Evolutionary conservation across 768 basidiomycete genomes (phyloP).

Genomic region (Lactarius sanguifluus): DNA sequence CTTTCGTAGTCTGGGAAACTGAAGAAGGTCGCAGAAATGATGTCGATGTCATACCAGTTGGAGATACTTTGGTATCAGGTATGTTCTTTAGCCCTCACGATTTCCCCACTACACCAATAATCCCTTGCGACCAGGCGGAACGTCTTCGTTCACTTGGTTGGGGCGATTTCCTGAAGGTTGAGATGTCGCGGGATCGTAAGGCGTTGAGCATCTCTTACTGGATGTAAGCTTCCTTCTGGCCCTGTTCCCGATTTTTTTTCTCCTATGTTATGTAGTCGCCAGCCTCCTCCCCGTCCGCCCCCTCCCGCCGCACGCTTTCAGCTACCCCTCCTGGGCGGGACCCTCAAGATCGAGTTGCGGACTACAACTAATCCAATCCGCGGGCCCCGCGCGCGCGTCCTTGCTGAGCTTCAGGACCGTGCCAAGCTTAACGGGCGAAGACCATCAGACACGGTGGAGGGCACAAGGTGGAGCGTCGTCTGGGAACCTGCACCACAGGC

Average conservation of each 20-base stretch:
- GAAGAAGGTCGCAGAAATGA: slow-evolving; percentile 59
- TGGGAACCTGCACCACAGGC: slow-evolving; percentile 78
- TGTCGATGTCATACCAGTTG: slow-evolving; percentile 89
- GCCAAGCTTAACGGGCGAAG: slow-evolving; percentile 53
- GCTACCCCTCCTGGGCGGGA: slow-evolving; percentile 67
- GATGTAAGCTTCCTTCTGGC: slow-evolving; percentile 51
- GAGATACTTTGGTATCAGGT: slow-evolving; percentile 84
- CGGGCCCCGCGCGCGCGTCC: slow-evolving; percentile 51
- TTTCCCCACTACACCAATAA: neutral
- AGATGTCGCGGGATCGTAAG: slow-evolving; percentile 67
- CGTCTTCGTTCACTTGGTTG: slow-evolving; percentile 85
- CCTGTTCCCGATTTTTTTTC: slow-evolving; percentile 11
- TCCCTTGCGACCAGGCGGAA: slow-evolving; percentile 47
- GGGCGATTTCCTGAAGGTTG: slow-evolving; percentile 71
- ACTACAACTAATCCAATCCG: slow-evolving; percentile 54
- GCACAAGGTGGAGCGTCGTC: slow-evolving; percentile 60
- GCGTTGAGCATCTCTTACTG: slow-evolving; percentile 79
- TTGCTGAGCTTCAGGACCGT: slow-evolving; percentile 62
- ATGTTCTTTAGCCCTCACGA: slow-evolving; percentile 13
- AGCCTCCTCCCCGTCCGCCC: slow-evolving; percentile 35
- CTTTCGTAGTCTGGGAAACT: slow-evolving; percentile 20
- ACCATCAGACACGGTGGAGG: slow-evolving; percentile 77
- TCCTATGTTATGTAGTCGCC: slow-evolving; percentile 36
- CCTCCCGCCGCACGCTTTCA: slow-evolving; percentile 41
- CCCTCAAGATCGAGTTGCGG: slow-evolving; percentile 68